Evolutionary conservation across 202 grass and related monocot species (phyloP).

Genomic region (Panicum virgatum): DNA sequence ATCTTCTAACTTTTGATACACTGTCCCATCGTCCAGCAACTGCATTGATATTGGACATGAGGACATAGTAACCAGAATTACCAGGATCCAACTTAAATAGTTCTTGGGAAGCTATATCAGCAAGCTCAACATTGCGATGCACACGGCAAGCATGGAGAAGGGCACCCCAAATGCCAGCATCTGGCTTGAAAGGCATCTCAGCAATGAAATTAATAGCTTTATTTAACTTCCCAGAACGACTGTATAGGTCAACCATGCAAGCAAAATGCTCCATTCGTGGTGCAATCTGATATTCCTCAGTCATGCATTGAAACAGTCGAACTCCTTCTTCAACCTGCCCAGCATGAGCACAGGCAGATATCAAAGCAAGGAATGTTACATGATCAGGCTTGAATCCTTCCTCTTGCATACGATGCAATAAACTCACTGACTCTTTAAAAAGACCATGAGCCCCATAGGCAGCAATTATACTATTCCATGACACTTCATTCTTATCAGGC

Average conservation of each 20-base stretch:
- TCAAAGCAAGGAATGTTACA: slow-evolving; percentile 82
- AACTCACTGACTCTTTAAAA: slow-evolving; percentile 60
- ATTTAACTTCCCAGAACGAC: slow-evolving; percentile 67
- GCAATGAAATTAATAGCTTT: slow-evolving; percentile 64
- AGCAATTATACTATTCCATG: slow-evolving; percentile 93
- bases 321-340: slow-evolving; percentile 75
- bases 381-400: slow-evolving; percentile 64
- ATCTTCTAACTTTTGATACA: slow-evolving; percentile 71
- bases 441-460: slow-evolving; percentile 84
- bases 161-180: slow-evolving; percentile 88
- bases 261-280: slow-evolving; percentile 80
- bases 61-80: slow-evolving; percentile 94
- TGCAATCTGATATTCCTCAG: slow-evolving; percentile 50
- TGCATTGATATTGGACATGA: slow-evolving; percentile 91
- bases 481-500: slow-evolving; percentile 75
- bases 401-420: slow-evolving; percentile 67
- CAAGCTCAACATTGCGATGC: slow-evolving; percentile 68
- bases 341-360: slow-evolving; percentile 81
- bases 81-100: slow-evolving; percentile 68
- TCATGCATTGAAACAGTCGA: slow-evolving; percentile 63
- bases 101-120: slow-evolving; percentile 66
- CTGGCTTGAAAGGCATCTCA: slow-evolving; percentile 72
- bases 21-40: slow-evolving; percentile 78
- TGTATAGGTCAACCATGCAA: slow-evolving; percentile 82
- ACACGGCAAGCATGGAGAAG: slow-evolving; percentile 77